phyloP scores from a whole-genome alignment of 345 rosid species.

The Aegle marmelos region DNA sequence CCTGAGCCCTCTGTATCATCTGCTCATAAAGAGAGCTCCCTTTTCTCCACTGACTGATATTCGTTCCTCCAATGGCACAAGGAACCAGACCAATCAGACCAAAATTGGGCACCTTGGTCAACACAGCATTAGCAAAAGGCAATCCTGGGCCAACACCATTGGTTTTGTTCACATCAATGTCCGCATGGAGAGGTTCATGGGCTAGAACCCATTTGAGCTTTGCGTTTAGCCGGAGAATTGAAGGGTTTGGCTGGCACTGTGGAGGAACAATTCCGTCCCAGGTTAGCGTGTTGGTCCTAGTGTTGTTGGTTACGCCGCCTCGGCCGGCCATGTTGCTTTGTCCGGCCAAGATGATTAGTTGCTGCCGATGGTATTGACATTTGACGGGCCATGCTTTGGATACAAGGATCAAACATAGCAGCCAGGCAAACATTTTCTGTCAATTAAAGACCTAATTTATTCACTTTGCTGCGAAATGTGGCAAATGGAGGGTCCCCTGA shows the following conservation, averaged over 20 bases:
- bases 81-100: slow-evolving; percentile 71
- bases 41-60: slow-evolving; percentile 66
- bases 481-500: slow-evolving; percentile 8
- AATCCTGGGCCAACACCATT: slow-evolving; percentile 85
- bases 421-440: slow-evolving; percentile 21
- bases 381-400: slow-evolving; percentile 11
- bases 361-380: slow-evolving; percentile 25
- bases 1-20: slow-evolving; percentile 45
- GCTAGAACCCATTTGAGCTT: slow-evolving; percentile 65
- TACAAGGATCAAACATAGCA: slow-evolving; percentile 17
- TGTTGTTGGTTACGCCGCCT: slow-evolving; percentile 62
- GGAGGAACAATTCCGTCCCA: slow-evolving; percentile 81
- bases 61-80: slow-evolving; percentile 81
- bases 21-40: slow-evolving; percentile 53
- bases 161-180: slow-evolving; percentile 57
- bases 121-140: slow-evolving; percentile 61
- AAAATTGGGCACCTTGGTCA: slow-evolving; percentile 18
- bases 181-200: slow-evolving; percentile 70
- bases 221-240: slow-evolving; percentile 45
- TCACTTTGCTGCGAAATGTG: slow-evolving; percentile 1
- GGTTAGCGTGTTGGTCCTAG: slow-evolving; percentile 18
- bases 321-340: slow-evolving; percentile 98
- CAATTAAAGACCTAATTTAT: background rate
- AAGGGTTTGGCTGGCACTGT: slow-evolving; percentile 52
- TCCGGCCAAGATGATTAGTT: slow-evolving; percentile 65